Conservation (phyloP, 352 stramenopile genomes). For the Elongisporangium undulatum region DNA sequence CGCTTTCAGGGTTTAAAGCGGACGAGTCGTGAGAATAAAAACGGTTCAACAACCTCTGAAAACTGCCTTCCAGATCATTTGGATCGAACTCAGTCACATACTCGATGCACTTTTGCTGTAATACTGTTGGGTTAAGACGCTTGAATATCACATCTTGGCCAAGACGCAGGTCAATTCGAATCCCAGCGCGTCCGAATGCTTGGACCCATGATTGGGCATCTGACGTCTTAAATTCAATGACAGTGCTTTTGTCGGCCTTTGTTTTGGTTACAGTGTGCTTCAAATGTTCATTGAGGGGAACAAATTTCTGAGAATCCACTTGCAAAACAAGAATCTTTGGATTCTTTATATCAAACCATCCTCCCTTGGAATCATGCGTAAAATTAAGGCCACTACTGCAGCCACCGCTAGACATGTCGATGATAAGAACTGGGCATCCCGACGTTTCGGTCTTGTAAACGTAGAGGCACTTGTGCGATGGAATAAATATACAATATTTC, state of each 20-base stretch:
- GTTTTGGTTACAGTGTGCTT: conserved; percentile 31
- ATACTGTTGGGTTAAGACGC: conserved; percentile 38
- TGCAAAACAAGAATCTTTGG: conserved; percentile 33
- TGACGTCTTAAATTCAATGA: conserved; percentile 51
- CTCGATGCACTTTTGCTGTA: conserved; percentile 63
- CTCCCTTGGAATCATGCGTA: conserved; percentile 26
- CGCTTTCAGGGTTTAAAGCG: conserved; percentile 30
- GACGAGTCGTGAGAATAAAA: conserved; percentile 47
- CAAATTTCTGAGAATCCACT: conserved; percentile 19
- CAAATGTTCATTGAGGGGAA: conserved; percentile 22
- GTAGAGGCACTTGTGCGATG: conserved; percentile 40
- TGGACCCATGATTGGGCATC: conserved; percentile 57
- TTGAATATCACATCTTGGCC: conserved; percentile 55
- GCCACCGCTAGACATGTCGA: conserved; percentile 45
- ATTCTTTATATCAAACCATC: conserved; percentile 58
- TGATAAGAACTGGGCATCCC: conserved; percentile 27
- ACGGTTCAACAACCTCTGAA: conserved; percentile 59
- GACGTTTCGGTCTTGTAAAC: conserved; percentile 54
- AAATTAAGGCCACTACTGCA: conserved; percentile 47
- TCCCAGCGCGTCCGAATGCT: conserved; percentile 33
- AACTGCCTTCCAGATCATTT: conserved; percentile 64
- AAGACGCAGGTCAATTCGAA: conserved; percentile 46
- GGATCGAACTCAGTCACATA: conserved; percentile 52
- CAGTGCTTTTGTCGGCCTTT: conserved; percentile 21
- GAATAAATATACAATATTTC: conserved; percentile 69